phyloP scores from a whole-genome alignment of 495 filamentous ascomycete genomes.

The Penicillium cinerascens region DNA sequence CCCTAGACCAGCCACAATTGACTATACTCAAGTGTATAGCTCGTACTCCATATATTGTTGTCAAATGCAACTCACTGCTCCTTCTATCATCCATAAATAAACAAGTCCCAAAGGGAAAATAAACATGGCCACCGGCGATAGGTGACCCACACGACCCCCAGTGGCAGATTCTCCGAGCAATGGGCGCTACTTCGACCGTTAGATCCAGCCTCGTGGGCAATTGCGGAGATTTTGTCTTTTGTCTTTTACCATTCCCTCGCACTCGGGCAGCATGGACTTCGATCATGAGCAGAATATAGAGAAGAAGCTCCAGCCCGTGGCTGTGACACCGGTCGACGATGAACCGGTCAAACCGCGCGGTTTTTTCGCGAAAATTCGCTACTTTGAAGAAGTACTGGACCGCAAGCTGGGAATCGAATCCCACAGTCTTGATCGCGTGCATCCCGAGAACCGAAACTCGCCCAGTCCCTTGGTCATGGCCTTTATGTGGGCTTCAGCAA shows the following conservation, averaged over 20 bases:
- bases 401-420: slow-evolving; percentile 53
- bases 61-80: too few species aligned
- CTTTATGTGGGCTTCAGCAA: slow-evolving; percentile 50
- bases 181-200: neutral
- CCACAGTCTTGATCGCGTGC: slow-evolving; percentile 48
- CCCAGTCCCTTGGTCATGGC: slow-evolving; percentile 42
- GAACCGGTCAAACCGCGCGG: slow-evolving; percentile 15
- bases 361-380: slow-evolving; percentile 34
- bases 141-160: neutral
- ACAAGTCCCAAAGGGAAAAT: neutral
- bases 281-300: slow-evolving; percentile 35
- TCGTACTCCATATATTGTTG: neutral
- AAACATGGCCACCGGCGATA: neutral
- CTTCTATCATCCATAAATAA: neutral
- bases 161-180: neutral
- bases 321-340: slow-evolving; percentile 23
- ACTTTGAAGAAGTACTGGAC: slow-evolving; percentile 48
- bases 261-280: too few species aligned
- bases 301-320: slow-evolving; percentile 50
- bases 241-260: slow-evolving; percentile 28
- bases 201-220: slow-evolving; percentile 1
- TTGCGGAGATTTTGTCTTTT: slow-evolving; percentile 1
- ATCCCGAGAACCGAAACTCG: slow-evolving; percentile 40
- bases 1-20: neutral
- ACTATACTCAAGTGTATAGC: neutral